Percentiles rank a stretch among this genome's conserved stretches.
These are phyloP conservation scores for Saccharomycopsis oosterbeekiorum DNA, from an alignment of 805 yeast species.

Conservation along the genomic window DNA sequence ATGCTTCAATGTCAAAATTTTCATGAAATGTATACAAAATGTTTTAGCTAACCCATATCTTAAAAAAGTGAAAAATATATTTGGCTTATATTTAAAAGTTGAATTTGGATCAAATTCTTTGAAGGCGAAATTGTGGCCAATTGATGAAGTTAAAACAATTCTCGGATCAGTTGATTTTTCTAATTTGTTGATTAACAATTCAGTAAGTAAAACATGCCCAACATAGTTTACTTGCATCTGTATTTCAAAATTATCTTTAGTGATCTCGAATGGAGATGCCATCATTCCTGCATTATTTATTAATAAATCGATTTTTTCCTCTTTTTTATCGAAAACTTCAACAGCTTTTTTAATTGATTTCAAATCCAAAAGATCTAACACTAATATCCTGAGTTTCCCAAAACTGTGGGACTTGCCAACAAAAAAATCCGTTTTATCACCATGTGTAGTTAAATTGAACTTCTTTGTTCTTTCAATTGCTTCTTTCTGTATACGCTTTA, in stretches of 20 bases:
- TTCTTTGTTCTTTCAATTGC: constrained; percentile 29
- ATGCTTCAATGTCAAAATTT: constrained; percentile 51
- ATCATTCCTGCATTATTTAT: constrained; percentile 75
- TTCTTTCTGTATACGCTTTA: constrained; percentile 43
- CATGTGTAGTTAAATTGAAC: not conserved
- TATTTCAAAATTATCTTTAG: constrained; percentile 65
- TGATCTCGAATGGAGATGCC: constrained; percentile 58
- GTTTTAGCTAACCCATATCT: constrained; percentile 72
- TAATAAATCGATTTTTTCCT: constrained; percentile 44
- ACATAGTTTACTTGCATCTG: constrained; percentile 74
- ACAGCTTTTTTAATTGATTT: constrained; percentile 32
- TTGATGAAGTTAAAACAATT: constrained; percentile 52
- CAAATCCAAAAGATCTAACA: constrained; percentile 43
- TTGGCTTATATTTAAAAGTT: constrained; percentile 50
- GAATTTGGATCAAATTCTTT: constrained; percentile 38
- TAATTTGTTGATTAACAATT: constrained; percentile 33
- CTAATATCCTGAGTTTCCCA: constrained; percentile 45
- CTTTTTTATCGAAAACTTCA: constrained; percentile 30
- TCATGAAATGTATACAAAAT: constrained; percentile 65
- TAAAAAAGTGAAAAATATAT: constrained; percentile 63
- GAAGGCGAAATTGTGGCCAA: constrained; percentile 50
- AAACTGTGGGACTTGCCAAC: constrained; percentile 22
- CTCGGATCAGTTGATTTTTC: constrained; percentile 24
- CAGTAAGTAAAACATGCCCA: constrained; percentile 63
- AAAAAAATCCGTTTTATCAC: not conserved